These are phyloP conservation scores for Phytophthora podocarpi DNA, from an alignment of 352 stramenopile genomes.

Conservation along the genomic window DNA sequence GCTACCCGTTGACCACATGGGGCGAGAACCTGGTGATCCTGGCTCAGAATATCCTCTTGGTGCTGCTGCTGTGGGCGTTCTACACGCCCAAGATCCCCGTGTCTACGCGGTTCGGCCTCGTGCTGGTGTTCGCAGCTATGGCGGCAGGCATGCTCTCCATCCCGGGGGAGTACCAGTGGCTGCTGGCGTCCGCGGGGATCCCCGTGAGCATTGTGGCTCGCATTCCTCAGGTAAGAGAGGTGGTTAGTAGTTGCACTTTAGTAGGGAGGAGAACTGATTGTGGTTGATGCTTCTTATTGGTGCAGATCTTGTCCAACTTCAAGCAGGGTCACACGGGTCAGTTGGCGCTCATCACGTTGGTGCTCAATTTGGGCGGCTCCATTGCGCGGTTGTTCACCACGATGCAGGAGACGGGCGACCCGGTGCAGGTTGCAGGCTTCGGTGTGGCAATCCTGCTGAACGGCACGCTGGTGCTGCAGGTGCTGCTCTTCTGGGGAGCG, in stretches of 20 bases:
- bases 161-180: conserved; percentile 75
- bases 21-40: conserved; percentile 88
- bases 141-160: conserved; percentile 63
- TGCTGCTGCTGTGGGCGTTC: conserved; percentile 82
- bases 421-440: conserved; percentile 72
- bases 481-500: conserved; percentile 82
- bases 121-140: conserved; percentile 53
- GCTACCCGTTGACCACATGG: conserved; percentile 88
- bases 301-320: conserved; percentile 86
- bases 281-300: too few species aligned
- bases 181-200: conserved; percentile 74
- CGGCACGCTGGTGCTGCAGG: conserved; percentile 76
- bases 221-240: conserved; percentile 66
- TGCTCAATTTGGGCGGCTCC: conserved; percentile 84
- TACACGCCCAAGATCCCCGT: conserved; percentile 61
- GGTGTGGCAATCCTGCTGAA: conserved; percentile 80
- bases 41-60: conserved; percentile 83
- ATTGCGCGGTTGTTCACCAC: conserved; percentile 88
- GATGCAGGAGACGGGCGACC: conserved; percentile 85
- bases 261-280: not conserved
- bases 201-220: conserved; percentile 80
- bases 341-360: conserved; percentile 83
- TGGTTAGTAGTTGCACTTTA: not conserved
- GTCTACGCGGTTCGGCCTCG: conserved; percentile 51
- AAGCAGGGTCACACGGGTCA: conserved; percentile 91